Base-by-base conservation (phyloP, 2,329 filamentous ascomycete species). In the Lanzia echinophila region DNA sequence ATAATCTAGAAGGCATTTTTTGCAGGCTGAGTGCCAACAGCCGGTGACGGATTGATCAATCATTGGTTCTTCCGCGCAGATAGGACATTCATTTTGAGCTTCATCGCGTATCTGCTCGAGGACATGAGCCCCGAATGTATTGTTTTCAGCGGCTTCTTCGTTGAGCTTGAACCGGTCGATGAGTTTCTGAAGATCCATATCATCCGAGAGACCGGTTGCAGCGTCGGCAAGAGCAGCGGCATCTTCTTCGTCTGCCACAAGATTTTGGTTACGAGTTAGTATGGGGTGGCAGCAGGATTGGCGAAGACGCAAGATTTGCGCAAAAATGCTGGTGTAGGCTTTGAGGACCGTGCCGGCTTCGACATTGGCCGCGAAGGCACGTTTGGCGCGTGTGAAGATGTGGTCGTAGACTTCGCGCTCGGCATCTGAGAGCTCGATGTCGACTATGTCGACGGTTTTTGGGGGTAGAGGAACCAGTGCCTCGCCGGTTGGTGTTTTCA, bases 21-120 rank as follows among this genome's bases (percentile, higher is more conserved):
- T 96, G 74, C 94, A 99, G 1, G 94, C 91, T 33, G 89, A 95
- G 70, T 99, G 94, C 90, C 94, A 99, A 71, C 94, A 99, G 0
- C 90, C 89, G 0, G 94, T 97, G 1, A 99, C 94, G 0, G 88
- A 87, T 66, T 95, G 92, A 51, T 96, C 87, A 39, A 89, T 81
- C 90, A 97, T 97, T 3, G 91, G 90, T 68, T 97, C 94, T 69
- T 97, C 92, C 3, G 88, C 83, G 71, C 94, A 99, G 50, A 99
- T 88, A 0, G 94, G 92, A 64, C 94, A 99, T 72, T 99, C 94
- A 57, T 87, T 87, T 56, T 86, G 82, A 0, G 88, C 84, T 65
- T 97, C 92, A 52, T 88, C 88, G 60, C 95, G 88, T 46, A 99
- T 99, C 68, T 97, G 90, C 58, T 86, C 83, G 13, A 99, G 76